A percentile compares a stretch with the other conserved stretches of the same genome.
Conservation (phyloP, 139 green algal species). For the Nannochloris sp. region DNA sequence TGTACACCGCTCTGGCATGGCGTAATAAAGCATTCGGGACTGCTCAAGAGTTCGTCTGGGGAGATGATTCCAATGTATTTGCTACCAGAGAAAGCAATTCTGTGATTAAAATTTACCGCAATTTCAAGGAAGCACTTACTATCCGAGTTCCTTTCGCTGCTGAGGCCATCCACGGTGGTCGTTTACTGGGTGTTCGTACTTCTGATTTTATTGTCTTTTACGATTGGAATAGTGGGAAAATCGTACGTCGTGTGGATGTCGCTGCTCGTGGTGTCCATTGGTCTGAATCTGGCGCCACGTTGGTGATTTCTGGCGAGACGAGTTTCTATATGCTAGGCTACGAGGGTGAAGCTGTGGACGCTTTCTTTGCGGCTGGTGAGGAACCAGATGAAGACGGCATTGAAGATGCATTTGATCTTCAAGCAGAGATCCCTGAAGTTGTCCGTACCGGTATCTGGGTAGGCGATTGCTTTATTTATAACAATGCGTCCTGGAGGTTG, state of each 20-base stretch:
- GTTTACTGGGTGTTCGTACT: constrained; percentile 68
- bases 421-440: constrained; percentile 76
- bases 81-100: constrained; percentile 45
- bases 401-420: constrained; percentile 95
- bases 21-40: constrained; percentile 95
- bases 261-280: constrained; percentile 68
- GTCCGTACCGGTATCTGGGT: constrained; percentile 59
- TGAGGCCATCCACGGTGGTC: constrained; percentile 85
- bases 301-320: constrained; percentile 74
- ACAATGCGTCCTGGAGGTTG: constrained; percentile 90
- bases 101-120: constrained; percentile 53
- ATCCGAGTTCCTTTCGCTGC: constrained; percentile 71
- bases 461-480: constrained; percentile 99
- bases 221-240: constrained; percentile 76
- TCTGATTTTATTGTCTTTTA: constrained; percentile 95
- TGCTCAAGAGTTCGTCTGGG: constrained; percentile 91
- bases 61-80: constrained; percentile 80
- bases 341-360: constrained; percentile 52
- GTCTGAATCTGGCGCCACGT: constrained; percentile 77
- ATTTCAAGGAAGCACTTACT: constrained; percentile 74
- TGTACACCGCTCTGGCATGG: constrained; percentile 99
- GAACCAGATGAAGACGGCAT: constrained; percentile 84
- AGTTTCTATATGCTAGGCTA: constrained; percentile 87
- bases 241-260: constrained; percentile 91
- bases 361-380: constrained; percentile 43